Base-by-base conservation (phyloP, 768 basidiomycete species). In the Lactifluus pinguis region DNA sequence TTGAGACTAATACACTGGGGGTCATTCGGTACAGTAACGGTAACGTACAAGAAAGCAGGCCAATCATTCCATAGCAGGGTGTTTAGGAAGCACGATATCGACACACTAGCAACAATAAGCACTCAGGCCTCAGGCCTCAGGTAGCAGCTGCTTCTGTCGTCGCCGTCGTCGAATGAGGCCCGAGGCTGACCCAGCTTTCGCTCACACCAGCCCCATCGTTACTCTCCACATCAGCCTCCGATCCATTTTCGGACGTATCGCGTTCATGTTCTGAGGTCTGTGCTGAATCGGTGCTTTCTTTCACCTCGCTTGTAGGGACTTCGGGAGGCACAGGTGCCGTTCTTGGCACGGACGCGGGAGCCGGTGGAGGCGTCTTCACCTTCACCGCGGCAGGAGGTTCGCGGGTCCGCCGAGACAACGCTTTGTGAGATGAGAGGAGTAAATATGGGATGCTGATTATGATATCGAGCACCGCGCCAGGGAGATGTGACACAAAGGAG, bases 111-210 rank as follows among this genome's bases (percentile, higher is more conserved):
- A 47, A 13, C 29, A 51, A 32, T 15, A 10, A 14, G 13, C 10
- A 42, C 32, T 34, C 38, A 11, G 38, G 10, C 38, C 55, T 62
- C 39, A 65, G 38, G 10, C 38, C 55, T 62, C 39, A 65, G 25
- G 41, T 41, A n/a, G 53, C 41, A 47, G 36, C n/a, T 34, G 41
- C 42, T 39, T 49, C 57, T 21, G 55, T 50, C 30, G 53, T 49
- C 29, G 34, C 19, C 38, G 34, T 56, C 34, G 42, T 57, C 59
- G 55, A 6, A 49, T 49, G 55, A 8, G 60, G 66, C 54, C 68
- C 62, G 49, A 90, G 72, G 69, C 82, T 88, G 54, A 92, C 74
- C 89, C 89, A 92, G 64, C 86, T 89, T 52, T 81, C 77, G 41
- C 74, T 81, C 30, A 81, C 81, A 34, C 76, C 77, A 5, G 77